Percentiles rank a stretch among this genome's conserved stretches.
Evolutionary conservation across 2,329 filamentous ascomycete genomes (phyloP).

Genomic region (Pezicula neosporulosa): DNA sequence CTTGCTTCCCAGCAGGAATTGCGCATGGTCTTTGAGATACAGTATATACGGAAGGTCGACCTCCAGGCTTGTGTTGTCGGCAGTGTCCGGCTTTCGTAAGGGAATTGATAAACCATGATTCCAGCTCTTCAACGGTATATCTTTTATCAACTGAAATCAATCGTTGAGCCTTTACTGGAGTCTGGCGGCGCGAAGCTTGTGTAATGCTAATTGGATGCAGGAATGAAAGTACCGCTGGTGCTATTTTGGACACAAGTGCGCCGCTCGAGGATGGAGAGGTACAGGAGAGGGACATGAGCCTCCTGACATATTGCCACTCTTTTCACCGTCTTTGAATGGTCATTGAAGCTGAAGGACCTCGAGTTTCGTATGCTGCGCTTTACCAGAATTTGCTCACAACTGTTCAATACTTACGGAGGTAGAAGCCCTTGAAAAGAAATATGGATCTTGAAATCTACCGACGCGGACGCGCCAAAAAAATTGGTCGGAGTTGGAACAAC

Average conservation of each 20-base stretch:
- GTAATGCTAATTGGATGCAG: constrained; percentile 21
- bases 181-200: constrained; percentile 5
- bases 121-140: constrained; percentile 14
- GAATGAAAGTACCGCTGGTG: constrained; percentile 28
- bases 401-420: background rate
- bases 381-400: background rate
- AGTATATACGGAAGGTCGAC: constrained; percentile 12
- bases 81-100: constrained; percentile 26
- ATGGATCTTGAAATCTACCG: background rate
- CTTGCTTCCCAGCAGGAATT: constrained; percentile 2
- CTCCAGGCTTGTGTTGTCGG: constrained; percentile 18
- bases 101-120: constrained; percentile 29
- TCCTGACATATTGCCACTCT: constrained; percentile 52
- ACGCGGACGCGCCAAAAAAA: too few relatives aligned
- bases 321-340: constrained; percentile 16
- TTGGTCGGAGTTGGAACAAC: too few relatives aligned
- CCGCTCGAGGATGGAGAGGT: constrained; percentile 44
- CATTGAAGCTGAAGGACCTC: constrained; percentile 16
- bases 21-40: constrained; percentile 14
- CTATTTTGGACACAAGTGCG: constrained; percentile 43
- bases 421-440: background rate
- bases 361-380: background rate
- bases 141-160: constrained; percentile 7
- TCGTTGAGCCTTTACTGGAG: background rate
- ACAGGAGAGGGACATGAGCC: constrained; percentile 61